A percentile compares a stretch with the other conserved stretches of the same genome.
Evolutionary conservation across 164 flowering plant genomes (phyloP).

Genomic region (Macadamia tetraphylla): DNA sequence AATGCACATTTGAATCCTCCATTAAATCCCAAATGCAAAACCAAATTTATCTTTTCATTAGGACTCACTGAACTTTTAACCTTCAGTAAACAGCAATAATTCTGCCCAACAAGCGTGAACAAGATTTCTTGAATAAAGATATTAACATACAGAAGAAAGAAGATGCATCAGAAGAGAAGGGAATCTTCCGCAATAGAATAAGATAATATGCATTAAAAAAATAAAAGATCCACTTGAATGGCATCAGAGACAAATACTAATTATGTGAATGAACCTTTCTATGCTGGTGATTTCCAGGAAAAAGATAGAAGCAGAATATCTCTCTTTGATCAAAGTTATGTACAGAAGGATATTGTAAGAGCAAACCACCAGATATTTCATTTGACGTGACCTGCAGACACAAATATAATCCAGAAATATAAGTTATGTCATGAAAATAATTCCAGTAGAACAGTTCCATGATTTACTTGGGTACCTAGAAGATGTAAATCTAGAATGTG

Average conservation of each 20-base stretch:
- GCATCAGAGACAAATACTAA: background rate
- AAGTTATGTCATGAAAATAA: background rate
- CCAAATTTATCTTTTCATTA: too few relatives aligned
- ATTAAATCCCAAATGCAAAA: too few relatives aligned
- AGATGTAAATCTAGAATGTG: background rate
- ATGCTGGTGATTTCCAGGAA: conserved; percentile 46
- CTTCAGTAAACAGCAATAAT: too few relatives aligned
- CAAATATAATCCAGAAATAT: background rate
- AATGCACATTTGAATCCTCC: too few relatives aligned
- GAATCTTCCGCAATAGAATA: background rate
- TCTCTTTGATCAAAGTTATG: conserved; percentile 77
- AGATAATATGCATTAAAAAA: background rate
- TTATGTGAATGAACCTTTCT: conserved; percentile 39
- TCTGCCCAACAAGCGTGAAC: too few relatives aligned
- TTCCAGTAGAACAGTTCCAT: background rate
- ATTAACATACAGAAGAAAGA: too few relatives aligned
- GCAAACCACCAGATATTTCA: conserved; percentile 54
- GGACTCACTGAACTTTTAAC: too few relatives aligned
- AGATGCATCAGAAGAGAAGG: too few relatives aligned
- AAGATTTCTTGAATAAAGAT: too few relatives aligned
- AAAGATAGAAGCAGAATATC: conserved; percentile 65
- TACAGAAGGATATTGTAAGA: conserved; percentile 64
- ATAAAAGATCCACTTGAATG: background rate
- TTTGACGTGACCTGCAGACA: conserved; percentile 49
- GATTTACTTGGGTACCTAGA: background rate